These are phyloP conservation scores for Mycena indigotica DNA, from an alignment of 768 basidiomycete genomes.

Conservation along the genomic window DNA sequence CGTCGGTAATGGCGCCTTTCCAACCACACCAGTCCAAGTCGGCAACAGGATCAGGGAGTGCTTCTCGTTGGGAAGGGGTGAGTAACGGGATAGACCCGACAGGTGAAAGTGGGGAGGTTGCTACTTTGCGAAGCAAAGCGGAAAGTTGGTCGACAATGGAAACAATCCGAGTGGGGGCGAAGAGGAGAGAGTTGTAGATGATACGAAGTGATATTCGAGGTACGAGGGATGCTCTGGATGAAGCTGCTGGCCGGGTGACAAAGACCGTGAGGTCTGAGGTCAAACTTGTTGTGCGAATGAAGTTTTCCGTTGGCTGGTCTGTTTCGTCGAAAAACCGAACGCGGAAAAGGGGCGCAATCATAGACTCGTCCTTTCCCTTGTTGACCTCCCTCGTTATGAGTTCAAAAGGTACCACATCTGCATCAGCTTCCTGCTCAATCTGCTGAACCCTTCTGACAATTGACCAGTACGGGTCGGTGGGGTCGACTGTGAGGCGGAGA, in stretches of 20 bases:
- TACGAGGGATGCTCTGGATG: slow-evolving; percentile 69
- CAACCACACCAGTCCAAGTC: slow-evolving; percentile 97
- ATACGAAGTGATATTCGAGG: slow-evolving; percentile 80
- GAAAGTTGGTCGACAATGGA: slow-evolving; percentile 86
- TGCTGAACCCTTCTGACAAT: slow-evolving; percentile 85
- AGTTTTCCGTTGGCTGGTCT: slow-evolving; percentile 69
- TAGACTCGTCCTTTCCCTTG: slow-evolving; percentile 62
- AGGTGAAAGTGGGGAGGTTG: slow-evolving; percentile 64
- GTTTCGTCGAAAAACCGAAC: slow-evolving; percentile 97
- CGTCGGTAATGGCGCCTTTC: slow-evolving; percentile 95
- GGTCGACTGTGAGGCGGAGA: slow-evolving; percentile 80
- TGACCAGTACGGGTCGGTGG: slow-evolving; percentile 86
- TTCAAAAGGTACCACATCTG: slow-evolving; percentile 82
- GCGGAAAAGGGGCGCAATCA: slow-evolving; percentile 77
- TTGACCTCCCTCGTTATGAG: slow-evolving; percentile 67
- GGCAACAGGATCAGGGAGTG: slow-evolving; percentile 80
- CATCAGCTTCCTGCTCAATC: slow-evolving; percentile 80
- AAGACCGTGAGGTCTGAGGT: slow-evolving; percentile 95
- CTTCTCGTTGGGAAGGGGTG: slow-evolving; percentile 65
- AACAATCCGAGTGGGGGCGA: slow-evolving; percentile 75
- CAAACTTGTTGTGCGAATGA: slow-evolving; percentile 76
- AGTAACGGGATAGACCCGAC: slow-evolving; percentile 82
- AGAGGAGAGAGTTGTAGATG: slow-evolving; percentile 93
- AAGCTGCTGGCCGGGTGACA: slow-evolving; percentile 70
- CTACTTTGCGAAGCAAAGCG: slow-evolving; percentile 69